These are phyloP conservation scores for Colletotrichum sp. DNA, from an alignment of 2,329 filamentous ascomycete genomes.

Conservation along the genomic window DNA sequence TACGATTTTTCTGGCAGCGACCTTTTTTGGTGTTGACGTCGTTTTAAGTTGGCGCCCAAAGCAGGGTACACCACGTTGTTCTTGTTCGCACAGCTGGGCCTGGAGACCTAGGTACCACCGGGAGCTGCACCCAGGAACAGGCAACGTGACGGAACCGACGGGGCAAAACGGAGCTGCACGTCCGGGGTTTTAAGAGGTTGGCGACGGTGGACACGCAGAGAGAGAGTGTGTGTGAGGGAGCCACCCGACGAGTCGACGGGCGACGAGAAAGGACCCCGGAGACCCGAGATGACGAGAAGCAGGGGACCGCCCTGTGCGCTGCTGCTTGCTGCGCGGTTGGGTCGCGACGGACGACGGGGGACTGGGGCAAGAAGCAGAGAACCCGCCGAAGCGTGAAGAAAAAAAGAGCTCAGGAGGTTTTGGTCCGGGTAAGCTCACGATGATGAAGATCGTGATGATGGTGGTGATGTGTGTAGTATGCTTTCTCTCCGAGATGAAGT, in stretches of 20 bases:
- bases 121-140: not conserved
- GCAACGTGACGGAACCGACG: constrained; percentile 10
- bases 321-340: not conserved
- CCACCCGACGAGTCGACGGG: not conserved
- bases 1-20: not conserved
- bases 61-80: constrained; percentile 10
- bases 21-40: not conserved
- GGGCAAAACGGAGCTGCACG: constrained; percentile 8
- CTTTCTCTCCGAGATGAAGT: not conserved
- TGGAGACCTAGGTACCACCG: not conserved
- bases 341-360: not conserved
- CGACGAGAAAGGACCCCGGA: not conserved
- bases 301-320: not conserved
- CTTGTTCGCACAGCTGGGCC: not conserved
- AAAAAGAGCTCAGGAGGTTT: constrained; percentile 8
- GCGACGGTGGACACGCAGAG: not conserved
- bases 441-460: not conserved
- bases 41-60: constrained; percentile 13
- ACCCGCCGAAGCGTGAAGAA: not conserved
- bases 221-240: not conserved
- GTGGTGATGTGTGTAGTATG: not conserved
- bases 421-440: not conserved
- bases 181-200: not conserved
- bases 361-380: not conserved
- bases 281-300: not conserved